phyloP scores from a whole-genome alignment of 495 filamentous ascomycete species.

The Xylaria bambusicola region DNA sequence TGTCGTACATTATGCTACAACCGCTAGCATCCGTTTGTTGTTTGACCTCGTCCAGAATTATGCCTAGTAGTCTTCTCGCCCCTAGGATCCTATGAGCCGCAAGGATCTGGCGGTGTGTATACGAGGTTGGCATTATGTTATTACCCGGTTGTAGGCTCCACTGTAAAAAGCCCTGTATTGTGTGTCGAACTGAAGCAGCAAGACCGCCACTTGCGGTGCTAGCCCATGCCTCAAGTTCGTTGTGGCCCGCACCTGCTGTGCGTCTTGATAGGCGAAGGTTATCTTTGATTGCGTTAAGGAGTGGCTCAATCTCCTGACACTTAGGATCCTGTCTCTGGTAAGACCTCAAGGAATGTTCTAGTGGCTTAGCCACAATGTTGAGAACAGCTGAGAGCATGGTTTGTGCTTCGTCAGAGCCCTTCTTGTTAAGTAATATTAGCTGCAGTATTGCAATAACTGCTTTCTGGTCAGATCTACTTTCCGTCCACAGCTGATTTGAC shows the following conservation, averaged over 20 bases:
- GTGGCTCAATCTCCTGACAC: constrained; percentile 68
- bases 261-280: constrained; percentile 66
- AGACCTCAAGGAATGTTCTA: constrained; percentile 74
- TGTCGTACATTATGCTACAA: constrained; percentile 69
- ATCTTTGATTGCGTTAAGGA: constrained; percentile 68
- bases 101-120: constrained; percentile 76
- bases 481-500: constrained; percentile 76
- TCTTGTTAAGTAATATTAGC: constrained; percentile 71
- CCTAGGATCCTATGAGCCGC: constrained; percentile 70
- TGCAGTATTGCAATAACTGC: constrained; percentile 75
- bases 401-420: constrained; percentile 77
- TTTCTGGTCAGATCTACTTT: constrained; percentile 40
- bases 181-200: constrained; percentile 60
- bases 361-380: constrained; percentile 73
- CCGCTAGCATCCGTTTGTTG: constrained; percentile 48
- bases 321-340: constrained; percentile 69
- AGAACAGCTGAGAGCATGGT: constrained; percentile 82
- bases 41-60: constrained; percentile 72
- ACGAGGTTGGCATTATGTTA: constrained; percentile 68
- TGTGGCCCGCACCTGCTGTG: constrained; percentile 63
- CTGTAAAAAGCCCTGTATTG: constrained; percentile 66
- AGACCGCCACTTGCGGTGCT: constrained; percentile 62
- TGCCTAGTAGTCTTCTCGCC: constrained; percentile 58
- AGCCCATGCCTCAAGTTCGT: constrained; percentile 78
- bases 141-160: constrained; percentile 71